A percentile compares a stretch with the other conserved stretches of the same genome.
These are phyloP conservation scores for Neurospora tetrasperma DNA, from an alignment of 495 filamentous ascomycete species.

Conservation along the genomic window DNA sequence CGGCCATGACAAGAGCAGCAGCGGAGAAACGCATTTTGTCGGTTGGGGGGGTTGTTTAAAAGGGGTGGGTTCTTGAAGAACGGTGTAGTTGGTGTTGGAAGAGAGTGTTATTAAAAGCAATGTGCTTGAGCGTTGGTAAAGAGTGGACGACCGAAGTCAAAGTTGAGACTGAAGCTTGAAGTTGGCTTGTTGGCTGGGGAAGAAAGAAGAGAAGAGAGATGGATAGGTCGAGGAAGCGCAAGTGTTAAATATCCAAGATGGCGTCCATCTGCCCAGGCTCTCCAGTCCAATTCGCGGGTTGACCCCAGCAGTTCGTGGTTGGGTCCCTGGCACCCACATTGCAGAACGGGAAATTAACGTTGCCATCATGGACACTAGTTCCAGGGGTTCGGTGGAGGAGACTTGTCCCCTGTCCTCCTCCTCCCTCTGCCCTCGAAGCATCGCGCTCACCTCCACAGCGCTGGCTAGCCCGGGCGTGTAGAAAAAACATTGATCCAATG, in stretches of 20 bases:
- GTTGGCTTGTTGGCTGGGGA: constrained; percentile 41
- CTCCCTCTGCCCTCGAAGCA: not conserved
- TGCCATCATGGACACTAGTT: constrained; percentile 18
- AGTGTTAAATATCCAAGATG: constrained; percentile 22
- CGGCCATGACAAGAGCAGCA: constrained; percentile 41
- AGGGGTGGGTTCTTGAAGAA: constrained; percentile 16
- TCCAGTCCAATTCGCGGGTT: not conserved
- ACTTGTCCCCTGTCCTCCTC: not conserved
- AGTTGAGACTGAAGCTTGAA: constrained; percentile 30
- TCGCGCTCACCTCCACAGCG: constrained; percentile 5
- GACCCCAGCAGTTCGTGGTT: not conserved
- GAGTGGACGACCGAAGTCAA: constrained; percentile 55
- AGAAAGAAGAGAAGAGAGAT: constrained; percentile 27
- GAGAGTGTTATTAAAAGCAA: constrained; percentile 32
- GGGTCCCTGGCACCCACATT: not conserved
- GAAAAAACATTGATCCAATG: not conserved
- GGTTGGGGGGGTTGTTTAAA: constrained; percentile 24
- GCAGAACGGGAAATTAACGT: constrained; percentile 24
- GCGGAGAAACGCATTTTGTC: constrained; percentile 48
- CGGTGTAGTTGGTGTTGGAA: constrained; percentile 14
- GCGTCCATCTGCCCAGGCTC: not conserved
- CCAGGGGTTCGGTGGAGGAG: constrained; percentile 25
- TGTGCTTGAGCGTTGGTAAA: constrained; percentile 35
- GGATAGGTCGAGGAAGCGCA: constrained; percentile 15
- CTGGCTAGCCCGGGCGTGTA: not conserved